Base-by-base conservation (phyloP, 2,329 filamentous ascomycete species). In the Talaromyces sp. region DNA sequence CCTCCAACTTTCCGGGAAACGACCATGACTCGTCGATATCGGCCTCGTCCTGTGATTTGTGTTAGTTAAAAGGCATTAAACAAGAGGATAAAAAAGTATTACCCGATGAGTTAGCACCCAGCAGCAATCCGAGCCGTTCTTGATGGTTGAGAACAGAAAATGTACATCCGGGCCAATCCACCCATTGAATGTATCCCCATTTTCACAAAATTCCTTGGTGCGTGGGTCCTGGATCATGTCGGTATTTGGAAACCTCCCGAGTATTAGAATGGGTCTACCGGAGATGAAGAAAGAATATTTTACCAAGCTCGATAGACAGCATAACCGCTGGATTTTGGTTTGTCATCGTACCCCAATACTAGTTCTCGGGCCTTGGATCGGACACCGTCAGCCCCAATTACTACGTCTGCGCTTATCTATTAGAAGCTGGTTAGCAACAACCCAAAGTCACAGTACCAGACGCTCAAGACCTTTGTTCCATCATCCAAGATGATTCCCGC, bases 11-110 rank as follows among this genome's bases (percentile, higher is more conserved):
- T 3, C 80, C 81, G 0, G 82, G 81, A 62, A 83, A 82, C 2
- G 77, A 81, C 81, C 81, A 84, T 1, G 81, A 82, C 70, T 85
- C 81, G 61, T 83, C 77, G 60, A 84, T 84, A 65, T 85, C 79
- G 62, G 80, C 78, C 60, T 80, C 77, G 64, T 85, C 84, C 62
- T 79, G 25, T 32, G 22, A 15, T 15, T 5, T 8, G 13, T 19
- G 28, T 22, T 8, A 47, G 15, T 32, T 52, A 17, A 25, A 25
- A 25, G 4, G 4, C 4, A 25, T 25, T 9, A 47, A 60, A 36
- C 13, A 11, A 42, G 9, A 32, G 13, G 2, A n/a, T 22, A 32
- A 32, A 2, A 15, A 11, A 57, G 7, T 55, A 10, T 44, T 62
- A 78, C 77, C 63, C 76, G 78, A 68, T 85, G 83, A 32, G 83